Conservation (phyloP, 1,139 yeast genomes). For the Torulaspora globosa region DNA sequence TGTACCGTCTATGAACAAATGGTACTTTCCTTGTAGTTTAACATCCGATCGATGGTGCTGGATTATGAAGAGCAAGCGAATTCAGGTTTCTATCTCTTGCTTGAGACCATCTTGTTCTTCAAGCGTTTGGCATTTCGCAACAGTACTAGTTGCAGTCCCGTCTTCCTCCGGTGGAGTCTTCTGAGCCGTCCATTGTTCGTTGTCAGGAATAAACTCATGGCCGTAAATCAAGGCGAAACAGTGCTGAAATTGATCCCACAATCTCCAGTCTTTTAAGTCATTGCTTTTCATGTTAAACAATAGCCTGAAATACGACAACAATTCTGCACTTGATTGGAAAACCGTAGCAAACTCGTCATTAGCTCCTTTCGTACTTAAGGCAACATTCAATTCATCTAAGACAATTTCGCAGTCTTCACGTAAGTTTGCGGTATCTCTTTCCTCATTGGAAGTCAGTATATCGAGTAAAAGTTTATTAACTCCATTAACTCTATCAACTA, state of each 20-base stretch:
- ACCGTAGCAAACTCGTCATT: slow-evolving; percentile 30
- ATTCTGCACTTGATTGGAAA: slow-evolving; percentile 29
- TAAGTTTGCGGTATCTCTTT: background rate
- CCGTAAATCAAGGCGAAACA: slow-evolving; percentile 23
- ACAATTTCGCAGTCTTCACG: slow-evolving; percentile 28
- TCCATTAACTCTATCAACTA: slow-evolving; percentile 27
- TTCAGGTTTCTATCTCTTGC: background rate
- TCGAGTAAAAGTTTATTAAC: slow-evolving; percentile 26
- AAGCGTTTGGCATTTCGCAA: background rate
- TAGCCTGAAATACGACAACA: slow-evolving; percentile 28
- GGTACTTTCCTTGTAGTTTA: no score
- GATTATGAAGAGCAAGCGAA: background rate
- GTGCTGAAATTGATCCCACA: slow-evolving; percentile 26
- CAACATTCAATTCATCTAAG: slow-evolving; percentile 31
- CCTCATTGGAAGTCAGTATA: slow-evolving; percentile 11
- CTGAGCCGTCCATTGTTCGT: slow-evolving; percentile 18
- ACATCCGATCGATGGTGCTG: no score
- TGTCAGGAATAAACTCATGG: slow-evolving; percentile 21
- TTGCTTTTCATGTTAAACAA: slow-evolving; percentile 26
- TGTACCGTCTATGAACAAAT: no score
- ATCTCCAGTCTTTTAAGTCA: slow-evolving; percentile 21
- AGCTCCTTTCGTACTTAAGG: slow-evolving; percentile 26
- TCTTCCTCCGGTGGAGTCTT: background rate
- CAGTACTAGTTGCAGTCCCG: background rate
- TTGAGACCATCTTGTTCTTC: background rate